Evolutionary conservation across 73 alveolate species (phyloP).

Genomic region (Symbiodinium pilosum): DNA sequence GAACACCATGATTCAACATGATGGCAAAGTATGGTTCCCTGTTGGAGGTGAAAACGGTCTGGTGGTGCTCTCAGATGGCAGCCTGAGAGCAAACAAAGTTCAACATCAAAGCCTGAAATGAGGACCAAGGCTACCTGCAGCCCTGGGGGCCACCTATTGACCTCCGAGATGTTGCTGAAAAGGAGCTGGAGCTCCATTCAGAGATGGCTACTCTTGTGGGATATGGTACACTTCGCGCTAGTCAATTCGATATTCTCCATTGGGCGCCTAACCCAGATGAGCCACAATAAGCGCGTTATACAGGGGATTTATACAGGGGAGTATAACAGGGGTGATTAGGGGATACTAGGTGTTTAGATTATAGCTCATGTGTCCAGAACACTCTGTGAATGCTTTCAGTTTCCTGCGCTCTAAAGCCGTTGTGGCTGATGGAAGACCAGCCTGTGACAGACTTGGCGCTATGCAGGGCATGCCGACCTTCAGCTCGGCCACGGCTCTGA

Average conservation of each 20-base stretch:
- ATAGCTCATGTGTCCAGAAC: neutral
- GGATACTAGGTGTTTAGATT: too few relatives aligned
- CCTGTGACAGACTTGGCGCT: neutral
- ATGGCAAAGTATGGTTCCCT: too few relatives aligned
- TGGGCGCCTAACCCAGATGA: too few relatives aligned
- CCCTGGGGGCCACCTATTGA: slow-evolving; percentile 79
- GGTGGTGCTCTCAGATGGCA: neutral
- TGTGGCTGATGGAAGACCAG: too few relatives aligned
- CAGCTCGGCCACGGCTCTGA: slow-evolving; percentile 16
- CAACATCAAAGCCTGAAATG: neutral
- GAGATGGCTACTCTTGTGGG: too few relatives aligned
- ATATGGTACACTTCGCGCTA: too few relatives aligned
- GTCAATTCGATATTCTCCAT: too few relatives aligned
- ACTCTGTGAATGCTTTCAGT: neutral
- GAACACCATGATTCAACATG: neutral
- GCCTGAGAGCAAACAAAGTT: neutral
- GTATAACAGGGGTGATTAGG: neutral
- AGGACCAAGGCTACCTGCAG: slow-evolving; percentile 80
- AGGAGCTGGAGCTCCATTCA: neutral
- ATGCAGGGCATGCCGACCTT: slow-evolving; percentile 18
- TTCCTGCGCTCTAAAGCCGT: neutral
- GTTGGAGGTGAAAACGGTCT: neutral
- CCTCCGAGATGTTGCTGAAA: neutral
- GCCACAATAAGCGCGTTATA: too few relatives aligned
- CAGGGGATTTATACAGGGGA: too few relatives aligned